Percentiles rank a stretch among this genome's conserved stretches.
Conservation (phyloP, 1,139 yeast genomes). For the Torulaspora globosa region DNA sequence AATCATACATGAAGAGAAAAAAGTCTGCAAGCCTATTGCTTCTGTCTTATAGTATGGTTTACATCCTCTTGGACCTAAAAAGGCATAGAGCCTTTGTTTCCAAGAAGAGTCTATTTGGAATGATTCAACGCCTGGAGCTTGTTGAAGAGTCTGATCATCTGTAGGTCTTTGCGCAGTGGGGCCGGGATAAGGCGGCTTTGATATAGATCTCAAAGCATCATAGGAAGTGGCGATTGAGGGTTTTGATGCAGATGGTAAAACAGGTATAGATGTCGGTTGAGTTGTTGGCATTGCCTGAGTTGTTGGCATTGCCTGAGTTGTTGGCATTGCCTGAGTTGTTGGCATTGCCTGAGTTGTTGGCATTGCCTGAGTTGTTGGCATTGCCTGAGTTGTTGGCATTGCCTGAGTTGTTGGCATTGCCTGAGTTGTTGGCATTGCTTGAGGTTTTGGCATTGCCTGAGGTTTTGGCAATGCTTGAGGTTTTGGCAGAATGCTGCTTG, state of each 20-base stretch:
- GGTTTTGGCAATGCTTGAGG: not conserved
- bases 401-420: not conserved
- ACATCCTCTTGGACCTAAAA: constrained; percentile 15
- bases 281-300: not conserved
- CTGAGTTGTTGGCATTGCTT: not conserved
- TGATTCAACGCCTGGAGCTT: not conserved
- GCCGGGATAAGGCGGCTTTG: not conserved
- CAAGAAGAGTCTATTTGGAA: not conserved
- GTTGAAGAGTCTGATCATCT: not conserved
- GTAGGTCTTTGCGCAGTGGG: not conserved
- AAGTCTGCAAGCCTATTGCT: constrained; percentile 5
- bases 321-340: not conserved
- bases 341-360: not conserved
- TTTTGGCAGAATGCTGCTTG: not conserved
- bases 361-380: not conserved
- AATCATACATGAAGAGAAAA: constrained; percentile 16
- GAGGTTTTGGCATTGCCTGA: not conserved
- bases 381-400: not conserved
- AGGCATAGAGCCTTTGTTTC: constrained; percentile 12
- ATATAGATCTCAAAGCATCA: not conserved
- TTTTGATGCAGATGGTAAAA: not conserved
- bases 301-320: not conserved
- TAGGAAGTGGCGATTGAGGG: not conserved
- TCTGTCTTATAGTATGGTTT: constrained; percentile 16
- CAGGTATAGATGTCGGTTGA: not conserved